Evolutionary conservation across 2,329 filamentous ascomycete species (phyloP), one percentile per base, ranked within the genome.

Genomic region (Paracorniculantispora psalliotae): DNA sequence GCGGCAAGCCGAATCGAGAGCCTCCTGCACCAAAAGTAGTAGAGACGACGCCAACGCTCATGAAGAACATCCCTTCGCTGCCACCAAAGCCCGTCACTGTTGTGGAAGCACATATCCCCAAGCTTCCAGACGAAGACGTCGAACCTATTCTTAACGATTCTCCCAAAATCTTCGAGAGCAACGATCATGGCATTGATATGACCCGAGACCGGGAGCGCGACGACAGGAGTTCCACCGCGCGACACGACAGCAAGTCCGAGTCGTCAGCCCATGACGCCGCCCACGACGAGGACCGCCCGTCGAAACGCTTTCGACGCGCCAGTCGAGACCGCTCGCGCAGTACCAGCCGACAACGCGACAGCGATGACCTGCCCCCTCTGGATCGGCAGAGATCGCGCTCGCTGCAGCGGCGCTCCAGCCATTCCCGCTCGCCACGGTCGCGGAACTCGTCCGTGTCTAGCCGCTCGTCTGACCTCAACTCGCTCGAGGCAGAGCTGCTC

Each of bases 401-500:
- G 3, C 17, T 23, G 17, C 52, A 61, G 43, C 35, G 59, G n/a
- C 53, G 33, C 12, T 37, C 48, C 1, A 60, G 44, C 9, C 49
- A 15, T 12, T 46, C 39, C 15, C 44, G 23, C 7, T 61, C 59
- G 17, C 53, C 47, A 10, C 15, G 54, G 25, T 61, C 59, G 3
- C 30, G 59, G 37, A 46, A 28, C 21, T 57, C 59, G 1, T 57
- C 59, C 4, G 53, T 50, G 9, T 61, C 59, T 3, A 61, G 53
- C 17, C 46, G 48, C 6, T 61, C 59, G 4, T 61, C 59, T 12
- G 59, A 52, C 33, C 59, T 61, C 25, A 52, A 54, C 39, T 61
- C 59, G 6, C 43, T 61, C 23, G 59, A 61, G 43, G 59, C 59
- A 2, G 59, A 61, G 48, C 37, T 61, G 23, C 59, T 61, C 3